Base-by-base conservation (phyloP, 225 moss, liverwort and hornwort species). In the Anthoceros angustus region DNA sequence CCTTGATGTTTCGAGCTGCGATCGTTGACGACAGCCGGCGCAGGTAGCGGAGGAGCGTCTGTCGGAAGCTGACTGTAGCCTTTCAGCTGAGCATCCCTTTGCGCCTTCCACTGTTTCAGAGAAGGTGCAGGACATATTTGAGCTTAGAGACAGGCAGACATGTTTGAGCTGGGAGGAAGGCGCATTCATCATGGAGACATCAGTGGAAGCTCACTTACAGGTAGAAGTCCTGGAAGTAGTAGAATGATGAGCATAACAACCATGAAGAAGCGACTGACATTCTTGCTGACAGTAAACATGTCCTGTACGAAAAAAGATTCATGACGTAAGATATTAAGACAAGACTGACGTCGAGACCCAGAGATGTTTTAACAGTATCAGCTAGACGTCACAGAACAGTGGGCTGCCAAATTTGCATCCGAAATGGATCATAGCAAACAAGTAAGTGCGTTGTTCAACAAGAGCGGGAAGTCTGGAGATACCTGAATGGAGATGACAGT, bases 401-500 rank as follows among this genome's bases (percentile, higher is more conserved):
- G 32, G 32, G 32, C 32, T 32, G 32, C 32, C 32, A 32, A 32
- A 32, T 32, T 4, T 32, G 32, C 32, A 32, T 32, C 32, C 32
- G 32, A 1, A 4, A 1, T 32, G 32, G 32, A 32, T 32, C 32
- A 46, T 11, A 46, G 45, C 12, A 11, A 46, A 46, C 45, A 46
- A 46, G 45, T 16, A 2, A 16, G 1, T 4, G 32, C 1, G 32
- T 32, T 1, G 32, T 4, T 4, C 4, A 32, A 32, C 32, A 32
- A 32, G 32, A 32, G 32, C 32, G 32, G 32, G 4, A 32, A 32
- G 32, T 32, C 32, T 32, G 32, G 2, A 32, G 23, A 18, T 62
- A 90, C 93, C 80, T 93, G 93, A 75, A 93, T 80, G 61, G 90
- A 89, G 73, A 93, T 90, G 45, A 90, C 90, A 38, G 79, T 82